Evolutionary conservation across 2,329 filamentous ascomycete genomes (phyloP).

Genomic region (Paecilomyces variotii): DNA sequence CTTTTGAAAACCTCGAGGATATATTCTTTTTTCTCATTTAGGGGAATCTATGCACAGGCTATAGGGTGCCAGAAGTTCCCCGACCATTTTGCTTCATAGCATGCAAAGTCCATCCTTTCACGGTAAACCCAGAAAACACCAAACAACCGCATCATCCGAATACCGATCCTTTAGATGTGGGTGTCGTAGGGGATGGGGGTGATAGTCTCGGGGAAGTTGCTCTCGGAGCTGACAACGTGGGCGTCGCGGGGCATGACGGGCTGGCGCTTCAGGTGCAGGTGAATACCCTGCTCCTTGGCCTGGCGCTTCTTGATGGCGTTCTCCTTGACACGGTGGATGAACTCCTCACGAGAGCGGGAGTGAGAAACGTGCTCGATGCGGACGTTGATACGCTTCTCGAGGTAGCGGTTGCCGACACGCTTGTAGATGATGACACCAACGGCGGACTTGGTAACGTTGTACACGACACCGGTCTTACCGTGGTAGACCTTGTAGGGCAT

Average conservation of each 20-base stretch:
- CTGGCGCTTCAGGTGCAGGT: constrained; percentile 88
- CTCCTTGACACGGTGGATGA: constrained; percentile 91
- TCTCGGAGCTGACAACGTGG: constrained; percentile 68
- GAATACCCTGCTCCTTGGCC: constrained; percentile 82
- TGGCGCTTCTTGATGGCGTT: constrained; percentile 89
- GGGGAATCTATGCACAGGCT: constrained; percentile 37
- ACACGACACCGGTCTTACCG: constrained; percentile 96
- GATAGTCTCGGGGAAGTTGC: constrained; percentile 85
- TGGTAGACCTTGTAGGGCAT: constrained; percentile 99
- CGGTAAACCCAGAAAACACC: constrained; percentile 30
- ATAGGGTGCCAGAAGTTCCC: constrained; percentile 30
- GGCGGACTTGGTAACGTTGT: constrained; percentile 98
- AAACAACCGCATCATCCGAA: constrained; percentile 29
- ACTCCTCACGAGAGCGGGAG: constrained; percentile 94
- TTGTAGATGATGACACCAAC: constrained; percentile 99
- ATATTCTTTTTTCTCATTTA: constrained; percentile 32
- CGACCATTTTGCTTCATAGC: constrained; percentile 33
- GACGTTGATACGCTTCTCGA: constrained; percentile 99
- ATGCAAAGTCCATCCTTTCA: constrained; percentile 28
- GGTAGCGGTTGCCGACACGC: constrained; percentile 98
- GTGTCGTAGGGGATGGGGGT: constrained; percentile 94
- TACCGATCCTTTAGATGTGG: constrained; percentile 65
- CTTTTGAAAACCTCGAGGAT: constrained; percentile 18
- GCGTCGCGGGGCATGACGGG: constrained; percentile 71
- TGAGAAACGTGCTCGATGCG: constrained; percentile 93